A percentile compares a stretch with the other conserved stretches of the same genome.
Evolutionary conservation across 306 rosid genomes (phyloP).

Genomic region (Quercus berberidifolia): DNA sequence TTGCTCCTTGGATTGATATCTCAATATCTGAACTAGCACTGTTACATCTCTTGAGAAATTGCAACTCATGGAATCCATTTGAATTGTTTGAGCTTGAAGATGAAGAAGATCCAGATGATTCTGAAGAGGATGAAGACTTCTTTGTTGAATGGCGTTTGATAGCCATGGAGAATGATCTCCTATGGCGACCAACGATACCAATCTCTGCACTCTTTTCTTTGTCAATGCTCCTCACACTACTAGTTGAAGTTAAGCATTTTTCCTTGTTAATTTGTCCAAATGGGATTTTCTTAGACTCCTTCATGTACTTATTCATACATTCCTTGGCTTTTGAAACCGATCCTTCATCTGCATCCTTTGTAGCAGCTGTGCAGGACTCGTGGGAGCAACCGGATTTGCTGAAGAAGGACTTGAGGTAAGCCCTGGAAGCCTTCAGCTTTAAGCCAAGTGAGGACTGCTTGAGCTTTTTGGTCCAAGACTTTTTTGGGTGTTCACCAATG

Average conservation of each 20-base stretch:
- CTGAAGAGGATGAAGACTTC: conserved; percentile 39
- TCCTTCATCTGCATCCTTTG: conserved; percentile 63
- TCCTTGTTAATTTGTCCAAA: conserved; percentile 58
- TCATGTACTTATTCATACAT: conserved; percentile 34
- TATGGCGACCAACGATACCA: conserved; percentile 41
- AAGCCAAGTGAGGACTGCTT: conserved; percentile 68
- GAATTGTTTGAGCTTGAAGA: conserved; percentile 51
- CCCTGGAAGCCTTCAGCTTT: conserved; percentile 81
- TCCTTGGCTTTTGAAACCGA: conserved; percentile 62
- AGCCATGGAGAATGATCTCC: conserved; percentile 80
- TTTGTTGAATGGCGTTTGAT: conserved; percentile 59
- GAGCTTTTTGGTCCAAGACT: conserved; percentile 80
- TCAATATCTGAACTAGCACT: conserved; percentile 80
- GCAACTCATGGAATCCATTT: conserved; percentile 36
- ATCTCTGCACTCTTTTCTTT: conserved; percentile 38
- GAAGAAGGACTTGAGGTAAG: conserved; percentile 80
- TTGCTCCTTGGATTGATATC: conserved; percentile 92
- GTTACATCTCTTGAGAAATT: conserved; percentile 69
- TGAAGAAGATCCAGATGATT: conserved; percentile 37
- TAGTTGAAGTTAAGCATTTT: conserved; percentile 37
- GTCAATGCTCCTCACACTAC: conserved; percentile 28
- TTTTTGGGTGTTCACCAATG: conserved; percentile 41
- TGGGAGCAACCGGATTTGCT: conserved; percentile 77
- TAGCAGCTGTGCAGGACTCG: conserved; percentile 63
- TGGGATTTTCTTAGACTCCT: conserved; percentile 46